These are phyloP conservation scores for Plasmodium adleri DNA, from an alignment of 169 alveolate species.

Conservation along the genomic window DNA sequence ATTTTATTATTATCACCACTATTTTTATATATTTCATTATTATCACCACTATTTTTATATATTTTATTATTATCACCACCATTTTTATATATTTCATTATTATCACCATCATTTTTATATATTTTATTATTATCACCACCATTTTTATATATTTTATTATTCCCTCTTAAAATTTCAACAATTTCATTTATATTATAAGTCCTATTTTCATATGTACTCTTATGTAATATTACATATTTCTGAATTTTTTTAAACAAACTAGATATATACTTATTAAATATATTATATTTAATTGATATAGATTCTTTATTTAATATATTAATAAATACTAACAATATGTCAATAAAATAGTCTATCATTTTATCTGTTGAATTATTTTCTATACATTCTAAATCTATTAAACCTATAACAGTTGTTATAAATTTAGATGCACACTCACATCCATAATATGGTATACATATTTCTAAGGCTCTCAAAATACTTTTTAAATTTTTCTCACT, in stretches of 20 bases:
- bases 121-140: not conserved
- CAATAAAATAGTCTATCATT: constrained; percentile 23
- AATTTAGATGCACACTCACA: constrained; percentile 17
- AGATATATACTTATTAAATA: constrained; percentile 4
- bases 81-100: not conserved
- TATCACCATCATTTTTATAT: not conserved
- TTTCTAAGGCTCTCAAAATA: constrained; percentile 20
- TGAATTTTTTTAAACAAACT: constrained; percentile 20
- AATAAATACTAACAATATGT: constrained; percentile 26
- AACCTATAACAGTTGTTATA: constrained; percentile 35
- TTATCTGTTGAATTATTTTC: constrained; percentile 41
- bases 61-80: not conserved
- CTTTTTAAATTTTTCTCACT: constrained; percentile 37
- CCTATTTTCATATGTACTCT: not conserved
- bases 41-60: no score
- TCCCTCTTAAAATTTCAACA: not conserved
- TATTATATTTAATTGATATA: not conserved
- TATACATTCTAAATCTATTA: constrained; percentile 51
- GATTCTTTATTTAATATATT: constrained; percentile 25
- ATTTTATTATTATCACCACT: no score
- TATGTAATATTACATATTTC: constrained; percentile 33
- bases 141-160: not conserved
- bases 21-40: no score
- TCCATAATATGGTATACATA: constrained; percentile 58
- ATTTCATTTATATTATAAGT: not conserved